Percentiles rank a stretch among this genome's conserved stretches.
phyloP scores from a whole-genome alignment of 2,329 filamentous ascomycete species.

The Fusarium sp. region DNA sequence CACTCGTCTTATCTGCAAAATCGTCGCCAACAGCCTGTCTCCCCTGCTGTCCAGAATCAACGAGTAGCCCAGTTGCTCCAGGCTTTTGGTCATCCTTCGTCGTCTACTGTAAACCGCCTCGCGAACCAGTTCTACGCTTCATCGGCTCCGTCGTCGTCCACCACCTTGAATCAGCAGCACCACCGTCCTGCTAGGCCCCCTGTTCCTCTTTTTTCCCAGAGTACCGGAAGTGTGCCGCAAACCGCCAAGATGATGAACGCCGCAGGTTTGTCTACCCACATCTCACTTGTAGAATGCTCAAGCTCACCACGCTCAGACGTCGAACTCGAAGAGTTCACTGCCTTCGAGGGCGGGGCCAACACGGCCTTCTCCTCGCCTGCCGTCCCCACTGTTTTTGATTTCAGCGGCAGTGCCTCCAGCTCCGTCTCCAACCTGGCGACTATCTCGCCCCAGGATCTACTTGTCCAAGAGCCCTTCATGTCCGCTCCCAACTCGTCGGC shows the following conservation, averaged over 20 bases:
- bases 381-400: slow-evolving; percentile 67
- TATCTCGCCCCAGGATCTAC: slow-evolving; percentile 87
- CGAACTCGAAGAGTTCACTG: slow-evolving; percentile 71
- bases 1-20: slow-evolving; percentile 64
- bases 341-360: slow-evolving; percentile 68
- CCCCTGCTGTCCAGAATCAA: slow-evolving; percentile 67
- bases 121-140: slow-evolving; percentile 76
- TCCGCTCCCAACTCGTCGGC: slow-evolving; percentile 87
- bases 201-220: slow-evolving; percentile 80
- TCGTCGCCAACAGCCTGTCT: slow-evolving; percentile 58
- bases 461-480: slow-evolving; percentile 77
- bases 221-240: slow-evolving; percentile 67
- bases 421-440: slow-evolving; percentile 75
- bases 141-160: slow-evolving; percentile 74
- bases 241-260: slow-evolving; percentile 63
- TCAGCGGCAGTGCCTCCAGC: slow-evolving; percentile 63
- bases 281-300: slow-evolving; percentile 8
- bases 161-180: slow-evolving; percentile 70
- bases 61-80: slow-evolving; percentile 73
- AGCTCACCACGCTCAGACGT: slow-evolving; percentile 66
- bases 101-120: slow-evolving; percentile 72
- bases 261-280: slow-evolving; percentile 53
- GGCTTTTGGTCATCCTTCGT: slow-evolving; percentile 69
- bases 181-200: slow-evolving; percentile 72
- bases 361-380: slow-evolving; percentile 70